phyloP scores from a whole-genome alignment of 768 basidiomycete species.

The Piloderma croceum region DNA sequence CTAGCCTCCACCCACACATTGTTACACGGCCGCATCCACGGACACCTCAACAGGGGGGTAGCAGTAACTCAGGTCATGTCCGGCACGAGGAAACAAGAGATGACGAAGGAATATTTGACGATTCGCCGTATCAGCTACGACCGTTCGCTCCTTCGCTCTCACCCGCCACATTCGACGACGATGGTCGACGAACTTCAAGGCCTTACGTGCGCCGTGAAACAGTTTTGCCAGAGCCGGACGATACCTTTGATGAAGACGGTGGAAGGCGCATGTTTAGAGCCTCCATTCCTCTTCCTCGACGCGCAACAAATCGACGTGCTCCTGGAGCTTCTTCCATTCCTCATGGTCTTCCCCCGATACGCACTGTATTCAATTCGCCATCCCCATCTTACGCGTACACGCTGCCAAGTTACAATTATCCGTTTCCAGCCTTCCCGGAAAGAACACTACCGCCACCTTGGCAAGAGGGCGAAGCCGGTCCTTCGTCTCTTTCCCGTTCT shows the following conservation, averaged over 20 bases:
- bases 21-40: constrained; percentile 30
- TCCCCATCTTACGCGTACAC: too few species aligned
- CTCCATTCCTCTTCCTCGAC: constrained; percentile 4
- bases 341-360: too few species aligned
- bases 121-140: constrained; percentile 12
- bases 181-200: constrained; percentile 7
- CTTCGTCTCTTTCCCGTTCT: constrained; percentile 35
- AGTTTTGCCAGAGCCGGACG: constrained; percentile 3
- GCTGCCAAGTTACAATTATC: too few species aligned
- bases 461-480: constrained; percentile 43
- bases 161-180: constrained; percentile 6
- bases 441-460: constrained; percentile 22
- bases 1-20: constrained; percentile 45
- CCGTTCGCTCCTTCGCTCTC: constrained; percentile 13
- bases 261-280: constrained; percentile 1
- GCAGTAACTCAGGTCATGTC: too few species aligned
- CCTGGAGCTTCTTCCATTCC: constrained; percentile 20
- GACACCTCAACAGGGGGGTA: constrained; percentile 13
- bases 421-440: too few species aligned
- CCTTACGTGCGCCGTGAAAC: constrained; percentile 10
- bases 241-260: too few species aligned
- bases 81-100: constrained; percentile 8
- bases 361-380: too few species aligned
- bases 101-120: constrained; percentile 16
- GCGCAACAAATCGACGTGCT: constrained; percentile 15